These are phyloP conservation scores for Candida tunisiensis DNA, from an alignment of 1,139 yeast species.

Conservation along the genomic window DNA sequence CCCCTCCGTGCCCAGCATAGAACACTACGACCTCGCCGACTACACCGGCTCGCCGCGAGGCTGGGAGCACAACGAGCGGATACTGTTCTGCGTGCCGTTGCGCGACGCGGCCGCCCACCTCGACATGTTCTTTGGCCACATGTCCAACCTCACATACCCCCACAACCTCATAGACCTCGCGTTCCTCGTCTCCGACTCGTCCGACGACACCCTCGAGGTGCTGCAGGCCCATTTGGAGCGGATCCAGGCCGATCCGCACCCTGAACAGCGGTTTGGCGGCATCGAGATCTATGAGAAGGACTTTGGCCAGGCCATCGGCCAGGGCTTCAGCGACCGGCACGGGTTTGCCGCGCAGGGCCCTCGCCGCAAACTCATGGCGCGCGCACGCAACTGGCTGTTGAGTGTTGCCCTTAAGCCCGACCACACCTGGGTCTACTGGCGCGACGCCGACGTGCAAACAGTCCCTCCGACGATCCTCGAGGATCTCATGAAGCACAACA, in stretches of 20 bases:
- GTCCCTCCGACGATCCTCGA: conserved; percentile 44
- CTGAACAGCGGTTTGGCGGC: conserved; percentile 32
- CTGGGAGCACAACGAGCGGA: conserved; percentile 35
- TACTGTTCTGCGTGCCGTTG: conserved; percentile 45
- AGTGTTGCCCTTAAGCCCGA: conserved; percentile 45
- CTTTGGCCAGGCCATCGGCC: conserved; percentile 55
- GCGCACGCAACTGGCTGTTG: conserved; percentile 56
- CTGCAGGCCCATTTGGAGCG: conserved; percentile 31
- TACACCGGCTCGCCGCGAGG: conserved; percentile 33
- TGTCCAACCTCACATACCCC: conserved; percentile 44
- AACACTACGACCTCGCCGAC: conserved; percentile 34
- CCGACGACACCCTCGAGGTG: conserved; percentile 44
- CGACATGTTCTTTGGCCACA: conserved; percentile 45
- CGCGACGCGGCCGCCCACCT: conserved; percentile 51
- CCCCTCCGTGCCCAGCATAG: conserved; percentile 24
- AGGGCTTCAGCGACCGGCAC: conserved; percentile 68
- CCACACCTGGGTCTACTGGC: conserved; percentile 64
- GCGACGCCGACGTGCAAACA: conserved; percentile 55
- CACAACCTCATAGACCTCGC: conserved; percentile 47
- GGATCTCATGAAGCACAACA: conserved; percentile 47
- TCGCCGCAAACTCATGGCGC: conserved; percentile 53
- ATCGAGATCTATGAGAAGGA: conserved; percentile 48
- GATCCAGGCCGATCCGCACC: conserved; percentile 32
- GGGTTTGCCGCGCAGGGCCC: conserved; percentile 62
- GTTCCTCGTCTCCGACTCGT: conserved; percentile 45